phyloP scores from a whole-genome alignment of 352 stramenopile species.

The Albugo laibachii region DNA sequence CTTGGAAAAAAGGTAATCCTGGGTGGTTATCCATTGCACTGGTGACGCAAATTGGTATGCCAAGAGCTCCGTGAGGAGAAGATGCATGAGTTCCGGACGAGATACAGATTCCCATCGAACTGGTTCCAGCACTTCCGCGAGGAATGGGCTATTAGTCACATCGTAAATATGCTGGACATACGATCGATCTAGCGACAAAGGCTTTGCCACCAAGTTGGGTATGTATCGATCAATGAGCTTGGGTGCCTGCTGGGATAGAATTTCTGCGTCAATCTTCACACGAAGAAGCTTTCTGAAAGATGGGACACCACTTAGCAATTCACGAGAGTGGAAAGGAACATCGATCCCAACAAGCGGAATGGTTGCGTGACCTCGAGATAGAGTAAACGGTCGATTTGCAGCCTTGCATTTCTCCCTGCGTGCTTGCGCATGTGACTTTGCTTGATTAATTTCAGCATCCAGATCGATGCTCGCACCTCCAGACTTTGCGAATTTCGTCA shows the following conservation, averaged over 20 bases:
- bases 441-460: slow-evolving; percentile 28
- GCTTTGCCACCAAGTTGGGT: slow-evolving; percentile 63
- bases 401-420: slow-evolving; percentile 19
- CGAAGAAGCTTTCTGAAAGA: slow-evolving; percentile 56
- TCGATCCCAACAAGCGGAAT: slow-evolving; percentile 79
- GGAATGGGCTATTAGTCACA: slow-evolving; percentile 44
- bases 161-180: slow-evolving; percentile 63
- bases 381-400: slow-evolving; percentile 29
- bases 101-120: slow-evolving; percentile 55
- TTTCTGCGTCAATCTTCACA: slow-evolving; percentile 43
- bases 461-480: slow-evolving; percentile 14
- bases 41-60: slow-evolving; percentile 80
- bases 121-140: slow-evolving; percentile 36
- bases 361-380: slow-evolving; percentile 48
- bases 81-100: slow-evolving; percentile 39
- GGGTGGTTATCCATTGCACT: slow-evolving; percentile 81
- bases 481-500: slow-evolving; percentile 20
- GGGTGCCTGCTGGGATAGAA: slow-evolving; percentile 43
- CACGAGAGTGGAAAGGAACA: slow-evolving; percentile 76
- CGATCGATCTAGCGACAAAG: slow-evolving; percentile 50
- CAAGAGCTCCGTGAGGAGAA: slow-evolving; percentile 69
- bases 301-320: slow-evolving; percentile 61
- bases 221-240: slow-evolving; percentile 67
- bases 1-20: slow-evolving; percentile 43
- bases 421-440: slow-evolving; percentile 23